These are phyloP conservation scores for Microcos paniculata DNA, from an alignment of 345 rosid species.

Conservation along the genomic window DNA sequence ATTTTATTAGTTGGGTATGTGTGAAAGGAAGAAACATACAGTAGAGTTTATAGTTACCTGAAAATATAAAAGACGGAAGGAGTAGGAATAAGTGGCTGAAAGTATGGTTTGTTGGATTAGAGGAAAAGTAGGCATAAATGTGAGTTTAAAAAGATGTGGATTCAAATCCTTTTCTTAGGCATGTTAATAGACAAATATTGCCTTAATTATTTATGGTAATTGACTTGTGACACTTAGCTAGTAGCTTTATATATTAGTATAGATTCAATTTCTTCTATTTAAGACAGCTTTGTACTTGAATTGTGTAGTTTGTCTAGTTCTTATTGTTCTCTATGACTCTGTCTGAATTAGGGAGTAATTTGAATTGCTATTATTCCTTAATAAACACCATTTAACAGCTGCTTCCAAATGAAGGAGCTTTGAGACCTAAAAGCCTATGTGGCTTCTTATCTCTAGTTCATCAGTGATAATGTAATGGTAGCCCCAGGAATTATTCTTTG, in stretches of 20 bases:
- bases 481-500: neutral
- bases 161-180: neutral
- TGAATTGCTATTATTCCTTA: neutral
- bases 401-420: neutral
- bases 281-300: neutral
- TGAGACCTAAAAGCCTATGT: neutral
- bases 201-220: neutral
- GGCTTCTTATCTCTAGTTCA: neutral
- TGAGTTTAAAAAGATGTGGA: neutral
- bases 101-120: neutral
- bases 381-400: neutral
- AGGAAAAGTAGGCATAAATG: neutral
- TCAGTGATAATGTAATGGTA: neutral
- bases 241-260: neutral
- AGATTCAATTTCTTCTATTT: neutral
- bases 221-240: neutral
- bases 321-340: neutral
- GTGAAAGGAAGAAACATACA: neutral
- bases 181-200: neutral
- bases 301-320: neutral
- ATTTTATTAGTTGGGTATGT: neutral
- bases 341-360: neutral
- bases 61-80: neutral
- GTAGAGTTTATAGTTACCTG: neutral
- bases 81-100: too few relatives aligned